A percentile compares a stretch with the other conserved stretches of the same genome.
Conservation (phyloP, 805 yeast genomes). For the Maudiozyma bulderi region DNA sequence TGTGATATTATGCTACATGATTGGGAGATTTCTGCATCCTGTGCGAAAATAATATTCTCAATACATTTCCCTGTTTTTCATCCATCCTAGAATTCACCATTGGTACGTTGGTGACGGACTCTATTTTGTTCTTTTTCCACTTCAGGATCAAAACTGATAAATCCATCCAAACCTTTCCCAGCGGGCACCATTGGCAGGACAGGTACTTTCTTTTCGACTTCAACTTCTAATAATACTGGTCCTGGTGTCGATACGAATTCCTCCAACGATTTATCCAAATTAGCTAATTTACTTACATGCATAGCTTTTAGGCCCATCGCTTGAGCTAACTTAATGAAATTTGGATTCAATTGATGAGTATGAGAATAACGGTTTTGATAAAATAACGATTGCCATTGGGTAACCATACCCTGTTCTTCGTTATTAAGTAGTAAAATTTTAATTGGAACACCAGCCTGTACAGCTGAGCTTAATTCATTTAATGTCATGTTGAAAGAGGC, state of each 20-base stretch:
- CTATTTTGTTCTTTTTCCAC: constrained; percentile 63
- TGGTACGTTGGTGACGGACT: constrained; percentile 62
- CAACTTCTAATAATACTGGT: constrained; percentile 86
- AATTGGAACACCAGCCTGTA: constrained; percentile 84
- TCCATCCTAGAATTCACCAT: constrained; percentile 34
- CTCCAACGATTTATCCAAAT: constrained; percentile 47
- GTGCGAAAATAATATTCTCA: background rate
- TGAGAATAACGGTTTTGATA: constrained; percentile 95
- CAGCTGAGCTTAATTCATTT: constrained; percentile 86
- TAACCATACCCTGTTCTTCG: constrained; percentile 99
- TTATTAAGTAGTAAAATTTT: constrained; percentile 84
- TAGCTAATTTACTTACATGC: constrained; percentile 58
- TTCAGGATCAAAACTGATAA: constrained; percentile 75
- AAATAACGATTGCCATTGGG: constrained; percentile 97
- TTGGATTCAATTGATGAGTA: constrained; percentile 92
- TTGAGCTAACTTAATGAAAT: constrained; percentile 85
- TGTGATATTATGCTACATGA: background rate
- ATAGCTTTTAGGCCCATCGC: constrained; percentile 87
- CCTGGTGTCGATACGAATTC: constrained; percentile 69
- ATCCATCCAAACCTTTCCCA: constrained; percentile 89
- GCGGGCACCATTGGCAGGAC: constrained; percentile 97
- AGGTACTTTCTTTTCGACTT: constrained; percentile 82
- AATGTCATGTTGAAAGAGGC: constrained; percentile 97
- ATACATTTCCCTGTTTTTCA: background rate
- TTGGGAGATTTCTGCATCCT: background rate